Evolutionary conservation across 306 rosid genomes (phyloP).

Genomic region (Lablab purpureus): DNA sequence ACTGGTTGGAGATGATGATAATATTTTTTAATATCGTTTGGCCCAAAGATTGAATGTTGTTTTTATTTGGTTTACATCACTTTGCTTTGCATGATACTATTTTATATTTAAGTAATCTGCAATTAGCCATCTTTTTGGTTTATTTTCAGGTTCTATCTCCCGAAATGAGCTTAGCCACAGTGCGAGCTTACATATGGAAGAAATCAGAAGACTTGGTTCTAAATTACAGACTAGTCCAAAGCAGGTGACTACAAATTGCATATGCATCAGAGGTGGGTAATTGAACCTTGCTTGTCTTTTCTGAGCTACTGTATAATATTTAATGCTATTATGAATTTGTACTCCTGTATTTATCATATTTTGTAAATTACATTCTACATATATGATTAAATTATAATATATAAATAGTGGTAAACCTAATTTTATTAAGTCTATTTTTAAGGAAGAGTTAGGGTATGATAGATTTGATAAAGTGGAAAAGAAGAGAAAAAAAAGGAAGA

Average conservation of each 20-base stretch:
- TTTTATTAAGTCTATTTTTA: too few relatives aligned
- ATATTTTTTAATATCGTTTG: constrained; percentile 19
- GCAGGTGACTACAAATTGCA: constrained; percentile 67
- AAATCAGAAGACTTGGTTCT: constrained; percentile 88
- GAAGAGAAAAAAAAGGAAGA: too few relatives aligned
- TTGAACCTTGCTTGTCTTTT: constrained; percentile 38
- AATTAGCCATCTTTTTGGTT: constrained; percentile 36
- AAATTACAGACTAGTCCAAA: constrained; percentile 87
- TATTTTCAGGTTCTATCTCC: constrained; percentile 79
- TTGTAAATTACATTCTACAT: too few relatives aligned
- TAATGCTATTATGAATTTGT: constrained; percentile 30
- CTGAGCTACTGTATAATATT: constrained; percentile 24
- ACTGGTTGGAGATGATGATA: constrained; percentile 33
- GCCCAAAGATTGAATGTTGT: constrained; percentile 7
- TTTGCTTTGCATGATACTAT: constrained; percentile 23
- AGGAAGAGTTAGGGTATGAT: too few relatives aligned
- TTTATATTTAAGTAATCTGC: constrained; percentile 23
- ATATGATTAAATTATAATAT: too few relatives aligned
- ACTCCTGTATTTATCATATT: constrained; percentile 2
- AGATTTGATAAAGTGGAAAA: too few relatives aligned
- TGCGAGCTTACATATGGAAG: constrained; percentile 94
- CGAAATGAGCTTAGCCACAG: constrained; percentile 96
- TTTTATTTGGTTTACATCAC: constrained; percentile 25
- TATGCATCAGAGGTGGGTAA: constrained; percentile 50
- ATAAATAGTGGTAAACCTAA: too few relatives aligned